These are phyloP conservation scores for Lentithecium fluviatile DNA, from an alignment of 495 filamentous ascomycete species.

Conservation along the genomic window DNA sequence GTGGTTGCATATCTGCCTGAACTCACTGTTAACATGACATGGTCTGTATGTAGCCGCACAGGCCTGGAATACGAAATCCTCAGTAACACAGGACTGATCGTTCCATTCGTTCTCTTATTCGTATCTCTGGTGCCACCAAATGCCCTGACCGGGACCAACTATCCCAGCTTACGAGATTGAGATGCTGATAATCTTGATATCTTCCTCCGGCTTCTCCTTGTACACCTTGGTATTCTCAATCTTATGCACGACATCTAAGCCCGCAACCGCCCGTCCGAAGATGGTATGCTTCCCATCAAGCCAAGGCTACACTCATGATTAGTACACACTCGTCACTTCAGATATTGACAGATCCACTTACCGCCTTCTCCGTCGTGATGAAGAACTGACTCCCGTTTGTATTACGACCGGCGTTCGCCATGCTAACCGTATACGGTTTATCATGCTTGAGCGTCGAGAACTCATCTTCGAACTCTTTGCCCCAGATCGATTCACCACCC, in stretches of 20 bases:
- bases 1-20: too few species aligned
- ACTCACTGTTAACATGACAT: too few species aligned
- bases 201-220: constrained; percentile 95
- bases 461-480: constrained; percentile 91
- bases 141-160: too few species aligned
- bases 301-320: constrained; percentile 62
- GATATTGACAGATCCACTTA: constrained; percentile 40
- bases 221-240: constrained; percentile 91
- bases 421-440: constrained; percentile 91
- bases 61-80: too few species aligned
- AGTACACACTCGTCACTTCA: not conserved
- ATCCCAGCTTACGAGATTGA: constrained; percentile 46
- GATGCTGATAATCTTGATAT: constrained; percentile 96
- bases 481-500: constrained; percentile 96
- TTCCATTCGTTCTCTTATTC: too few species aligned
- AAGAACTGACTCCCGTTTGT: constrained; percentile 83
- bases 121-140: too few species aligned
- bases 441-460: constrained; percentile 90
- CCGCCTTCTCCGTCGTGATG: constrained; percentile 93
- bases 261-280: constrained; percentile 85
- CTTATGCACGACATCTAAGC: constrained; percentile 91
- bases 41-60: too few species aligned
- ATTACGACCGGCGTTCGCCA: constrained; percentile 94
- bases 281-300: constrained; percentile 95
- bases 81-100: too few species aligned